Percentiles rank a stretch among this genome's conserved stretches.
These are phyloP conservation scores for Sporisorium exsertum DNA, from an alignment of 1,284 basidiomycete genomes.

Conservation along the genomic window DNA sequence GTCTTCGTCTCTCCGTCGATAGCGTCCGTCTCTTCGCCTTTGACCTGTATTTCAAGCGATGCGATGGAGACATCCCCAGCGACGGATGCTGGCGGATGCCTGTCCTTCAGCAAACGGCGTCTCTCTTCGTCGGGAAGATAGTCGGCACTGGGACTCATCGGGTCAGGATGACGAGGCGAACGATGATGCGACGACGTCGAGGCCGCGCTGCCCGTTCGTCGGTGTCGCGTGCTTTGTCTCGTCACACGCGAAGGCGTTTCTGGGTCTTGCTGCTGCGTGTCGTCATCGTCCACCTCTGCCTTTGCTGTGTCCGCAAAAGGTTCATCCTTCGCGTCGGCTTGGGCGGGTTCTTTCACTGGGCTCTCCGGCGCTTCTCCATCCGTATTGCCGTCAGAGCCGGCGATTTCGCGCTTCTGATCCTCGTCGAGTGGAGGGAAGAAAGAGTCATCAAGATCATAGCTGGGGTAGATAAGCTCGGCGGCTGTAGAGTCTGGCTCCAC, in stretches of 20 bases:
- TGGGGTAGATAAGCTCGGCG: conserved; percentile 22
- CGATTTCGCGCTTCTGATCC: not conserved
- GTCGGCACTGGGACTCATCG: conserved; percentile 37
- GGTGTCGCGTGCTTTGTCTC: conserved; percentile 17
- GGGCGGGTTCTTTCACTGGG: not conserved
- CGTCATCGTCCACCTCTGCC: not conserved
- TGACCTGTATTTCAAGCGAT: conserved; percentile 26
- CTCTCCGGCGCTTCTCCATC: too few species aligned
- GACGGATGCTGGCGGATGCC: conserved; percentile 19
- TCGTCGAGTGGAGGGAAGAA: conserved; percentile 7
- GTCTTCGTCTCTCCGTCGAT: conserved; percentile 4
- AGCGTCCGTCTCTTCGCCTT: conserved; percentile 6
- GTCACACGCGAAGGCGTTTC: conserved; percentile 17
- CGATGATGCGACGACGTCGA: conserved; percentile 33
- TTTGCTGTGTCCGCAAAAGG: not conserved
- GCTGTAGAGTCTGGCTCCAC: conserved; percentile 40
- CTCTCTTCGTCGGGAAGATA: conserved; percentile 46
- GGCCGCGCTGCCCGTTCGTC: conserved; percentile 23
- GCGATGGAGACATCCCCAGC: conserved; percentile 33
- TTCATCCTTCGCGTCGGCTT: not conserved
- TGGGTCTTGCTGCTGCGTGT: conserved; percentile 1
- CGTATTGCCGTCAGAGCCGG: not conserved
- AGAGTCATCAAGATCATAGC: conserved; percentile 20
- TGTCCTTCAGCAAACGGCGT: conserved; percentile 16
- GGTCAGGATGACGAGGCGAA: conserved; percentile 34